A percentile compares a stretch with the other conserved stretches of the same genome.
These are phyloP conservation scores for Myxozyma neotropica DNA, from an alignment of 805 yeast species.

Conservation along the genomic window DNA sequence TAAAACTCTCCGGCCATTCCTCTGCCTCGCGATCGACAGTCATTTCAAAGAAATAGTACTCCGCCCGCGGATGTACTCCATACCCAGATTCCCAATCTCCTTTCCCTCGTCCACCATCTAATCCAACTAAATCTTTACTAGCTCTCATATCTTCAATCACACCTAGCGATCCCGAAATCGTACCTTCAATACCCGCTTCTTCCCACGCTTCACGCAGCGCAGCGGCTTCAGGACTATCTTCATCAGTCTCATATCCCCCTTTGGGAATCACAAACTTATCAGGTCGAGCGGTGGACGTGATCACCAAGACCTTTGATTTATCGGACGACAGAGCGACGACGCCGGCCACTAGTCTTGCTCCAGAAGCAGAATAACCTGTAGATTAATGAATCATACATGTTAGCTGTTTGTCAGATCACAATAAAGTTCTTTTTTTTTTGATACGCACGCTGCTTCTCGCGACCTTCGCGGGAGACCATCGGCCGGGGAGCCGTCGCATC, in stretches of 20 bases:
- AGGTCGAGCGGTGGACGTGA: slow-evolving; percentile 69
- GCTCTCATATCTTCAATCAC: slow-evolving; percentile 63
- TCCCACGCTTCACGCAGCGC: slow-evolving; percentile 97
- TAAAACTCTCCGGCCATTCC: slow-evolving; percentile 73
- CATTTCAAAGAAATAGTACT: slow-evolving; percentile 87
- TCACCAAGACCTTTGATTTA: slow-evolving; percentile 68
- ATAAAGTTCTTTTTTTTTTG: neutral
- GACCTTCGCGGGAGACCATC: slow-evolving; percentile 45
- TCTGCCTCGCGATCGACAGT: slow-evolving; percentile 55
- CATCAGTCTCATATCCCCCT: slow-evolving; percentile 93
- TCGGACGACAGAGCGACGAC: slow-evolving; percentile 69
- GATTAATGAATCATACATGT: no score
- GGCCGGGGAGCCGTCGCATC: slow-evolving; percentile 18
- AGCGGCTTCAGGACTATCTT: slow-evolving; percentile 49
- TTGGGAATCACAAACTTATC: slow-evolving; percentile 87
- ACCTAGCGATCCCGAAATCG: slow-evolving; percentile 58
- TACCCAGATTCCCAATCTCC: slow-evolving; percentile 18
- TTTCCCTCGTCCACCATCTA: no score
- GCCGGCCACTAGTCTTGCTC: slow-evolving; percentile 92
- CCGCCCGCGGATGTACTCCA: slow-evolving; percentile 67
- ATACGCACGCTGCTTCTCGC: slow-evolving; percentile 42
- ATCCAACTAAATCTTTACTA: slow-evolving; percentile 52
- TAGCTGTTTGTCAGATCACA: slow-evolving; percentile 1
- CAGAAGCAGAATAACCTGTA: slow-evolving; percentile 53
- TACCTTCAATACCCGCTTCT: slow-evolving; percentile 88